A percentile compares a stretch with the other conserved stretches of the same genome.
These are phyloP conservation scores for Porpolomopsis calyptriformis DNA, from an alignment of 768 basidiomycete genomes.

Conservation along the genomic window DNA sequence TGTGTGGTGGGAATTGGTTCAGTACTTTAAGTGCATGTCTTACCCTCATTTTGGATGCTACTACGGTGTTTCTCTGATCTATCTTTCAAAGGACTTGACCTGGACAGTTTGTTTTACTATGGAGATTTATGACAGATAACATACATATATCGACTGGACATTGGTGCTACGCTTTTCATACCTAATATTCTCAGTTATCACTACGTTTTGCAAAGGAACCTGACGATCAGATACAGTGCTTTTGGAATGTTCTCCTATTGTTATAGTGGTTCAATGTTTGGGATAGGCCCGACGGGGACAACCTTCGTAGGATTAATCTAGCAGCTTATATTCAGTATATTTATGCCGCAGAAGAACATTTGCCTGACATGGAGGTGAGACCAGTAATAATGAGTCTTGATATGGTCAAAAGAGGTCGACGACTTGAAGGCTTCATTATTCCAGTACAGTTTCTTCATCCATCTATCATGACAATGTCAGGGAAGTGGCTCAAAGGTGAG, in stretches of 20 bases:
- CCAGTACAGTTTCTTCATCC: constrained; percentile 89
- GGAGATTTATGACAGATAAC: too few relatives aligned
- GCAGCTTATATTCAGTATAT: not conserved
- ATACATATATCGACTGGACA: too few relatives aligned
- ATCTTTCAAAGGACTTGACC: not conserved
- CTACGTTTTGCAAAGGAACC: too few relatives aligned
- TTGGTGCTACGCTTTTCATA: too few relatives aligned
- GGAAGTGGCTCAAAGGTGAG: not conserved
- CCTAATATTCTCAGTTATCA: too few relatives aligned
- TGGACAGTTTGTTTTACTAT: too few relatives aligned
- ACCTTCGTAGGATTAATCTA: constrained; percentile 74
- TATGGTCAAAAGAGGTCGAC: constrained; percentile 83
- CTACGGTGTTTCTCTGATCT: not conserved
- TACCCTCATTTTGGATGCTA: not conserved
- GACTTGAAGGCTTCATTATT: constrained; percentile 77
- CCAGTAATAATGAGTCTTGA: constrained; percentile 70
- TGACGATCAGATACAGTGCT: too few relatives aligned
- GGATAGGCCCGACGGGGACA: constrained; percentile 66
- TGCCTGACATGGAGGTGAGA: constrained; percentile 35
- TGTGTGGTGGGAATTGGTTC: not conserved
- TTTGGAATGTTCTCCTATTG: not conserved
- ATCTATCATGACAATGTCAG: constrained; percentile 28
- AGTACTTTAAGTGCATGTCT: not conserved
- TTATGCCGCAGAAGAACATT: not conserved
- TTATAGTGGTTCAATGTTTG: constrained; percentile 54